Evolutionary conservation across 192 early-diverging fungal species (phyloP), one percentile per base, ranked within the genome.

Genomic region (Fimicolochytrium jonesii): DNA sequence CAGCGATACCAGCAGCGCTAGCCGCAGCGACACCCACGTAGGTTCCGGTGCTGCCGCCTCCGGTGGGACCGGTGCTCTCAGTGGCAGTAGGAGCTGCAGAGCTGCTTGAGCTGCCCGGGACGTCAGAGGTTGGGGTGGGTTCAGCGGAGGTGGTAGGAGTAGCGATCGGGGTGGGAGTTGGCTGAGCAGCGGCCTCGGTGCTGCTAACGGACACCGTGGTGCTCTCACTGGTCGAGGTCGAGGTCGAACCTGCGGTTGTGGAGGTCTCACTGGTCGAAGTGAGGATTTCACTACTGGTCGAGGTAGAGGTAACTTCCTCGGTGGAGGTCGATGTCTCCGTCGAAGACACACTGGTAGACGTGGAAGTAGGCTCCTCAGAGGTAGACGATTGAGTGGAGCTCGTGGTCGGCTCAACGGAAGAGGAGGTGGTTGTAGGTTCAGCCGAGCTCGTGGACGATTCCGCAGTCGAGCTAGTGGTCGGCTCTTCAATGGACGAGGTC

Each of bases 1-100:
- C 61, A n/a, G 50, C 61, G 13, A 54, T 51, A 55, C 53, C 53
- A n/a, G n/a, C n/a, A n/a, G n/a, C n/a, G n/a, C 15, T 33, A 31
- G 51, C 61, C 23, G 22, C 61, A 20, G 37, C 61, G 18, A 39
- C 61, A 18, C 11, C 61, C 28, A 39, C 53, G 18, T 55, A 52
- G 23, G 49, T 44, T 17, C 26, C 43, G 15, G 61, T 64, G 33
- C 11, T 26, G 31, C 23, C 23, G n/a, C 36, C 35, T 1, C 4
- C 35, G 13, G 61, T 20, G 32, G 9, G n/a, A n/a, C n/a, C n/a
- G 31, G n/a, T n/a, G n/a, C n/a, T n/a, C n/a, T n/a, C 46, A 7
- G 3, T 30, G 1, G 57, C 30, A 5, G 56, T 48, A 18, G 56
- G 30, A 0, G 54, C 13, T 7, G 22, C 56, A 26, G 43, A 30